phyloP scores from a whole-genome alignment of 2,329 filamentous ascomycete genomes.

The Alternaria longipes region DNA sequence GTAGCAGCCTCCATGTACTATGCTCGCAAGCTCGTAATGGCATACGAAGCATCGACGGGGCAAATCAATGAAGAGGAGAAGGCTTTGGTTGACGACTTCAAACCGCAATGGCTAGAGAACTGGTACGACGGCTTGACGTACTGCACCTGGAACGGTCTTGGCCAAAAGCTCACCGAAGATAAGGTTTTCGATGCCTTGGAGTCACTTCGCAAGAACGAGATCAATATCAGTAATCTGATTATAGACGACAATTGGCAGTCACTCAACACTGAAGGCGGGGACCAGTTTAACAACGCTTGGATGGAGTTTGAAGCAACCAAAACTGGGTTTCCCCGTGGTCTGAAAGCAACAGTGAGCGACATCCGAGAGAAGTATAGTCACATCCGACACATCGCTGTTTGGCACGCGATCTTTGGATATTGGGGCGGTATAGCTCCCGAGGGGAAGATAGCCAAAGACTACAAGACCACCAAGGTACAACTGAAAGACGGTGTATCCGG shows the following conservation, averaged over 20 bases:
- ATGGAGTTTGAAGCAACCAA: slow-evolving; percentile 86
- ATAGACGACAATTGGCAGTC: slow-evolving; percentile 92
- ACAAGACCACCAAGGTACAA: slow-evolving; percentile 73
- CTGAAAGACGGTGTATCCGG: slow-evolving; percentile 66
- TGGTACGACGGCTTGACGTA: slow-evolving; percentile 96
- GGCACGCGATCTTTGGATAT: slow-evolving; percentile 77
- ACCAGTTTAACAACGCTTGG: slow-evolving; percentile 63
- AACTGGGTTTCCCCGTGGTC: slow-evolving; percentile 78
- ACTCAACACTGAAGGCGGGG: slow-evolving; percentile 57
- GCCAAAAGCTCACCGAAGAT: slow-evolving; percentile 80
- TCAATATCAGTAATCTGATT: slow-evolving; percentile 84
- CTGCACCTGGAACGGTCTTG: slow-evolving; percentile 96
- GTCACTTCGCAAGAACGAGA: slow-evolving; percentile 72
- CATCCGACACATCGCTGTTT: slow-evolving; percentile 87
- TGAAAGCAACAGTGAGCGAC: slow-evolving; percentile 73
- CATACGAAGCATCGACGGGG: slow-evolving; percentile 55
- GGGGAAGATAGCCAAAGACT: slow-evolving; percentile 77
- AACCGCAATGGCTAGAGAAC: slow-evolving; percentile 76
- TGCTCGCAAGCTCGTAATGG: slow-evolving; percentile 71
- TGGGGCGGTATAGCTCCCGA: slow-evolving; percentile 83
- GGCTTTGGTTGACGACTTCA: slow-evolving; percentile 59
- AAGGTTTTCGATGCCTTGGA: slow-evolving; percentile 81
- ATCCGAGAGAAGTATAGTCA: slow-evolving; percentile 75
- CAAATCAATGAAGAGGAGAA: slow-evolving; percentile 60
- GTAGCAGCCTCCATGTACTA: slow-evolving; percentile 87